These are phyloP conservation scores for Starmera quercuum DNA, from an alignment of 805 yeast species.

Conservation along the genomic window DNA sequence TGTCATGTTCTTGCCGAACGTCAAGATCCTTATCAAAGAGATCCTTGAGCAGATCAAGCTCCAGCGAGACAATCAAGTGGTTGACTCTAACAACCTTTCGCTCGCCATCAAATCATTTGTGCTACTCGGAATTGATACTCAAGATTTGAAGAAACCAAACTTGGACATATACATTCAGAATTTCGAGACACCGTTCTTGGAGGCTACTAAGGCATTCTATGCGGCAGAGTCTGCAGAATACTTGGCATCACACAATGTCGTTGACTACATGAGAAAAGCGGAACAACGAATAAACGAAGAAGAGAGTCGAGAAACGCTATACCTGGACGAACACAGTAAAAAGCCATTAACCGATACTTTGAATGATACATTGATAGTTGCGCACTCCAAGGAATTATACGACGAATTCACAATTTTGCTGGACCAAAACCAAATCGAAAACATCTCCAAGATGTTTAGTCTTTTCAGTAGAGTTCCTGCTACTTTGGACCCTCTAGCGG, in stretches of 20 bases:
- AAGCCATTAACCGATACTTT: conserved; percentile 68
- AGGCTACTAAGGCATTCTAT: conserved; percentile 62
- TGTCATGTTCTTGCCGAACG: conserved; percentile 65
- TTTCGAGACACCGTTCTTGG: conserved; percentile 74
- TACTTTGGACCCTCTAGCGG: conserved; percentile 73
- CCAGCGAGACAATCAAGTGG: conserved; percentile 74
- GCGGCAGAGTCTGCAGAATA: conserved; percentile 59
- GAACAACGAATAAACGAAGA: conserved; percentile 80
- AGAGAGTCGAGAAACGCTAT: conserved; percentile 64
- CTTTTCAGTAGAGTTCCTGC: conserved; percentile 71
- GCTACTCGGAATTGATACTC: conserved; percentile 81
- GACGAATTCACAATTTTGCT: conserved; percentile 69
- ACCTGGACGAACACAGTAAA: conserved; percentile 81
- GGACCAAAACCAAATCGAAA: conserved; percentile 62
- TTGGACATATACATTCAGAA: conserved; percentile 71
- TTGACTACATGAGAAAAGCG: conserved; percentile 85
- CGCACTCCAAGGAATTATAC: conserved; percentile 71
- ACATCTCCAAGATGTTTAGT: conserved; percentile 70
- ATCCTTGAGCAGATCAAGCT: conserved; percentile 67
- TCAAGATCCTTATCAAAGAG: conserved; percentile 53
- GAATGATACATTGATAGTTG: conserved; percentile 67
- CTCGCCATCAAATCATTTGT: conserved; percentile 83
- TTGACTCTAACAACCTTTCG: conserved; percentile 58
- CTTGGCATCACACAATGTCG: conserved; percentile 69
- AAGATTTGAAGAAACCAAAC: conserved; percentile 80